phyloP scores from a whole-genome alignment of 495 filamentous ascomycete genomes.

The Penicillium pulvis region DNA sequence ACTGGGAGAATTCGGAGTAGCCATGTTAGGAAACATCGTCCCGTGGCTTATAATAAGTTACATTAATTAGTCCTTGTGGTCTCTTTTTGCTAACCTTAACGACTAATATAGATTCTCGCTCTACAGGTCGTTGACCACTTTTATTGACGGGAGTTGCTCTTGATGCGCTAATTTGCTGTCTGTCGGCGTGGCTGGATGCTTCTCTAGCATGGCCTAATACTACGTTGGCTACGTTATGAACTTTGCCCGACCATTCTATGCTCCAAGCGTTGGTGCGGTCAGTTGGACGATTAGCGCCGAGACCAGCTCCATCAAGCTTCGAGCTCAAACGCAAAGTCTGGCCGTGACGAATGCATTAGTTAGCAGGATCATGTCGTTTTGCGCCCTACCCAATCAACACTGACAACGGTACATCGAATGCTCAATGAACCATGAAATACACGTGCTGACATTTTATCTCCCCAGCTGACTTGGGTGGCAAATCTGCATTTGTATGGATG shows the following conservation, averaged over 20 bases:
- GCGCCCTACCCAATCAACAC: conserved; percentile 14
- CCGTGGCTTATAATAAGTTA: conserved; percentile 15
- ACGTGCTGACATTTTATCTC: background rate
- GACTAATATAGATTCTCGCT: no score
- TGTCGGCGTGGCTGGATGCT: conserved; percentile 11
- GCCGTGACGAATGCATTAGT: conserved; percentile 14
- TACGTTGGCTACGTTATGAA: conserved; percentile 13
- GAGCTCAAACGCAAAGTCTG: conserved; percentile 13
- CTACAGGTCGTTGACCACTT: conserved; percentile 4
- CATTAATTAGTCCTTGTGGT: background rate
- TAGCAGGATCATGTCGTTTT: conserved; percentile 12
- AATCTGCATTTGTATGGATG: conserved; percentile 16
- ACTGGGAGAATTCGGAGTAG: conserved; percentile 9
- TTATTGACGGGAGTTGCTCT: conserved; percentile 6
- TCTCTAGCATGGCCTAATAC: conserved; percentile 2
- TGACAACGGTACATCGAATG: conserved; percentile 8
- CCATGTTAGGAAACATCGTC: conserved; percentile 13
- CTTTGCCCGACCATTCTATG: conserved; percentile 11
- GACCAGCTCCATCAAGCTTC: conserved; percentile 10
- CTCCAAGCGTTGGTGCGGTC: conserved; percentile 12
- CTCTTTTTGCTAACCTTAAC: no score
- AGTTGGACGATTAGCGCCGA: conserved; percentile 14
- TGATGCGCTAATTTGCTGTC: conserved; percentile 4
- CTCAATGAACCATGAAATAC: background rate
- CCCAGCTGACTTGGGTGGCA: conserved; percentile 11